A percentile compares a stretch with the other conserved stretches of the same genome.
These are phyloP conservation scores for Aegilops sharonensis DNA, from an alignment of 176 grass and related monocot genomes.

Conservation along the genomic window DNA sequence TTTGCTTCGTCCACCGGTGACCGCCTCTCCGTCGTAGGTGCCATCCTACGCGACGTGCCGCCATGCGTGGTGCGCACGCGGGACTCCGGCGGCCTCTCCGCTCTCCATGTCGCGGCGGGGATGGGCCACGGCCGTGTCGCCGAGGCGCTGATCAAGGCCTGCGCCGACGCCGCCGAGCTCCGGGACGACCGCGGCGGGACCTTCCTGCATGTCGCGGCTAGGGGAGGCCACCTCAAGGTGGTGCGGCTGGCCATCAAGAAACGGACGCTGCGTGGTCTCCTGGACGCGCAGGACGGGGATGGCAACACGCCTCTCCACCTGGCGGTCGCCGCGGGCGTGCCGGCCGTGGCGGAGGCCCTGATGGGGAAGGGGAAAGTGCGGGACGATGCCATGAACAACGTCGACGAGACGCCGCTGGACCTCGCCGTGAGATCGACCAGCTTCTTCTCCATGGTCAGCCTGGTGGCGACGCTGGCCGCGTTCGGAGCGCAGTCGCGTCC, in stretches of 20 bases:
- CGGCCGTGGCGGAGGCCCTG: background rate
- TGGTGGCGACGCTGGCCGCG: background rate
- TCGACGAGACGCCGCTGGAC: background rate
- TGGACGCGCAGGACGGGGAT: background rate
- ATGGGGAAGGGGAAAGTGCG: background rate
- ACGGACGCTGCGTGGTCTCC: background rate
- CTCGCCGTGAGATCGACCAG: background rate
- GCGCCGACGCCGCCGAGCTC: conserved; percentile 2
- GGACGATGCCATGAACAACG: background rate
- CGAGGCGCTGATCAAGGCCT: background rate
- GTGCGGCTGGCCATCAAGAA: background rate
- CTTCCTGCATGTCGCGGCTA: conserved; percentile 22
- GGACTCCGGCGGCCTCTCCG: background rate
- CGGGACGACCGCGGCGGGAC: background rate
- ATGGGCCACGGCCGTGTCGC: conserved; percentile 12
- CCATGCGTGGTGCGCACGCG: background rate
- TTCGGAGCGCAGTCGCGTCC: background rate
- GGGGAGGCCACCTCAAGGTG: background rate
- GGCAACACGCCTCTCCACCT: conserved; percentile 34
- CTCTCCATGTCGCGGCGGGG: conserved; percentile 13
- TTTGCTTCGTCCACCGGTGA: conserved; percentile 15
- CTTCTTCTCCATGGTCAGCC: background rate
- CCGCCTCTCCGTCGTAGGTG: background rate
- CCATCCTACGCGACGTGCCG: background rate
- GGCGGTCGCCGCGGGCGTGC: background rate